A percentile compares a stretch with the other conserved stretches of the same genome.
Evolutionary conservation across 2,329 filamentous ascomycete species (phyloP).

Genomic region (Aspergillus sergii): DNA sequence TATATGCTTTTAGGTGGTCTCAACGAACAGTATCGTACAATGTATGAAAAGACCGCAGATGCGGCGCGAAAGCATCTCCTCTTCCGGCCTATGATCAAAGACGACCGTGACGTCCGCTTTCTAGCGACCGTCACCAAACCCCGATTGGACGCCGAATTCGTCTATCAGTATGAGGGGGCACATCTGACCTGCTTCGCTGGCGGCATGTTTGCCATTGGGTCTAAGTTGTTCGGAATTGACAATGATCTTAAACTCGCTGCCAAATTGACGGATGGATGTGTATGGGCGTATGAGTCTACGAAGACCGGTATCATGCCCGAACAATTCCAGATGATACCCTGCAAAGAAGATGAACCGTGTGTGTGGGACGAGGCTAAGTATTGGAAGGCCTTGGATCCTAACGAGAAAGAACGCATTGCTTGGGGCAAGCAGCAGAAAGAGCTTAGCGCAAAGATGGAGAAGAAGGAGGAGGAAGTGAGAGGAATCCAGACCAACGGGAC

Average conservation of each 20-base stretch:
- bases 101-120: constrained; percentile 45
- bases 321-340: constrained; percentile 56
- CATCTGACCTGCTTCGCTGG: constrained; percentile 64
- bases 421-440: constrained; percentile 28
- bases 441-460: constrained; percentile 12
- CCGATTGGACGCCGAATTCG: constrained; percentile 18
- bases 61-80: constrained; percentile 44
- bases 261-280: constrained; percentile 62
- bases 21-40: constrained; percentile 44
- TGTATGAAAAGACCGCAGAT: constrained; percentile 48
- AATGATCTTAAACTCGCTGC: constrained; percentile 58
- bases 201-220: constrained; percentile 64
- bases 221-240: constrained; percentile 58
- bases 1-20: constrained; percentile 50
- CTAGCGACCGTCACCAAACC: constrained; percentile 35
- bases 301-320: constrained; percentile 65
- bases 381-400: constrained; percentile 46
- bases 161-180: constrained; percentile 55
- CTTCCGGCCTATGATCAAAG: constrained; percentile 49
- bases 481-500: background rate
- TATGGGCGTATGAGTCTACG: constrained; percentile 63
- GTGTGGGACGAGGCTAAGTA: constrained; percentile 58
- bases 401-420: constrained; percentile 30
- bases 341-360: constrained; percentile 48
- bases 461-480: background rate